Evolutionary conservation across 139 green algal genomes (phyloP).

Genomic region (Gonium pectorale): DNA sequence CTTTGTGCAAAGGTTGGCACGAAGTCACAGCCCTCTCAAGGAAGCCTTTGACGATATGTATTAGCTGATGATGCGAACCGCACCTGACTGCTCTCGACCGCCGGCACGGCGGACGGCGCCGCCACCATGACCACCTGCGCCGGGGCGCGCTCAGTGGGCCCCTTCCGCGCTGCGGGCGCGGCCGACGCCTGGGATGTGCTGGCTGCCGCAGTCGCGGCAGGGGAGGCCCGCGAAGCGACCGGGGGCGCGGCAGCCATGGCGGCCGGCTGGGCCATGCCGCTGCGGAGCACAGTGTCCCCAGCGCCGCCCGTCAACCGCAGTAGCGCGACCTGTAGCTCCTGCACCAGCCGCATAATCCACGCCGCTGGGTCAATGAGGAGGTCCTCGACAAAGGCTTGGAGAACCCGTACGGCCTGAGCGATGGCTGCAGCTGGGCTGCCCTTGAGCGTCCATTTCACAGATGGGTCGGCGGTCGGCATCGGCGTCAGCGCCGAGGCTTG

Average conservation of each 20-base stretch:
- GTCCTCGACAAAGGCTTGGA: background rate
- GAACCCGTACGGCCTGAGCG: background rate
- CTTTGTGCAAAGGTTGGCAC: too few relatives aligned
- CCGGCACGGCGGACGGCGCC: too few relatives aligned
- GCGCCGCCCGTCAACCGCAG: background rate
- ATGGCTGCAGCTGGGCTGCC: background rate
- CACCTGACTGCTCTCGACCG: too few relatives aligned
- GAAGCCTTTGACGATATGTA: too few relatives aligned
- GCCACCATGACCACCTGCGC: too few relatives aligned
- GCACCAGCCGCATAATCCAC: background rate
- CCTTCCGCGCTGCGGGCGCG: background rate
- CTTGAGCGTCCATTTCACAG: background rate
- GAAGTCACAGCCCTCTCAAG: too few relatives aligned
- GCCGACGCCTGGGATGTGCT: background rate
- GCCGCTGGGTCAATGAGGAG: background rate
- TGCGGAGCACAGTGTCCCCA: too few relatives aligned
- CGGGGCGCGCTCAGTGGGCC: too few relatives aligned
- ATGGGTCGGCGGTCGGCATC: background rate
- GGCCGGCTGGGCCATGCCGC: background rate
- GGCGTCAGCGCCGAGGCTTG: background rate
- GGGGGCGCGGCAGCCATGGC: background rate
- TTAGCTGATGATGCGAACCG: too few relatives aligned
- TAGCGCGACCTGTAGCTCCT: background rate
- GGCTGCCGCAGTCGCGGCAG: background rate
- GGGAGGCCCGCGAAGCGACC: too few relatives aligned